Evolutionary conservation across 495 filamentous ascomycete species (phyloP), one percentile per base, ranked within the genome.

Genomic region (Penicillium ochrochloron): DNA sequence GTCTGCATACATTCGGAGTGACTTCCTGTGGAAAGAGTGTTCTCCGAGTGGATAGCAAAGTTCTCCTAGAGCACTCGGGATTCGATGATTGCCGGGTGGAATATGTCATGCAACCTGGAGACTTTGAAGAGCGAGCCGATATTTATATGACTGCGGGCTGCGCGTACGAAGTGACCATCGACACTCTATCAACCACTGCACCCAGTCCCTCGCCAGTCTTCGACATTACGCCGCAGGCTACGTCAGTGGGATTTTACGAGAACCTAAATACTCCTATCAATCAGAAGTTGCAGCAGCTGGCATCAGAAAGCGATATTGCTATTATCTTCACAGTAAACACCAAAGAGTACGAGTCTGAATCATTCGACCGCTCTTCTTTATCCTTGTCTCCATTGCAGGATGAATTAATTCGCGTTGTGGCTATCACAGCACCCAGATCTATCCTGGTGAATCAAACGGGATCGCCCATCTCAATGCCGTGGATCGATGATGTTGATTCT

Each of bases 401-500:
- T 50, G 44, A 60, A 14, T 17, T 60, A 31, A 51, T 60, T 11
- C 25, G 44, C 8, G 15, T 21, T 8, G 57, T 60, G 5, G 42
- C 57, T 23, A 14, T 31, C 29, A 29, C 41, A 50, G 41, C 44
- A 14, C 57, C 15, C 29, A 60, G 51, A 25, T 34, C 27, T 17
- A 44, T 51, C 15, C 11, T 60, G 41, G 33, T 51, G 12, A 60
- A 60, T 8, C 57, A 51, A 29, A 60, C 42, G 4, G 57, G 57
- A n/a, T 60, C 57, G 2, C 44, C 57, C 5, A 62, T 55, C 5
- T 27, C 50, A 17, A 62, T 53, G 60, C 35, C 50, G 23, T 39
- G 34, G 42, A 84, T 80, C 0, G 81, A 88, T 61, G 75, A 82
- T 27, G 87, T 88, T 0, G 79, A 84, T 3, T 85, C 88, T 7